Base-by-base conservation (phyloP, 1,284 basidiomycete species). In the Porodaedalea pini region DNA sequence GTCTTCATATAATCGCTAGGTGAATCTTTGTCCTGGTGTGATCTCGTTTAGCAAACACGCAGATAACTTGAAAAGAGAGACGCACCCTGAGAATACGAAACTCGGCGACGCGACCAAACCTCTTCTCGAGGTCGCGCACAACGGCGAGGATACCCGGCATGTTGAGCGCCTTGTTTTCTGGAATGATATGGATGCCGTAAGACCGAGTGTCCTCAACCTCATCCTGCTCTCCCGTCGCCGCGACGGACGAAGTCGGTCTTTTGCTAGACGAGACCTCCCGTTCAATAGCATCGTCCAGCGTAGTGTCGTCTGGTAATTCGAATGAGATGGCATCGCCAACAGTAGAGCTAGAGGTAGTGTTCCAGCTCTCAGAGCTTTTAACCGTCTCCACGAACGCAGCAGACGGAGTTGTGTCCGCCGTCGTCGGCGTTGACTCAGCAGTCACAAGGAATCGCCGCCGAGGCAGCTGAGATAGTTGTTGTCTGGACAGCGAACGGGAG, bases 21-120 rank as follows among this genome's bases (percentile, higher is more conserved):
- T 4, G 40, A 37, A 32, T 58, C 57, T 49, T 54, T 58, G 39
- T 58, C 57, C 57, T 58, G 6, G n/a, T n/a, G 13, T 43, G n/a
- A 15, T 29, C 31, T 21, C 4, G 15, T 23, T 6, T 29, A 23
- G 31, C 6, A 13, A 50, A 39, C n/a, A 39, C 15, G 17, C 6
- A 27, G 17, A 34, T 25, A 31, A 13, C 3, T 10, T 15, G 5
- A 25, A 17, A 29, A 2, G 4, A 19, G 31, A 34, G 25, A 34
- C 51, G 23, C 17, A 58, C 57, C 8, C 44, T 43, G 4, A 53
- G 41, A 15, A 49, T 15, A 7, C 31, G 45, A 36, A 58, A 58
- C 4, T 58, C 57, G 7, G 36, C 21, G 17, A 58, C 29, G 15
- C 32, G 25, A 13, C 57, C 57, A 32, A 58, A 58, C 13, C 57